Base-by-base conservation (phyloP, 768 basidiomycete genomes). In the Kwoniella dejecticola region DNA sequence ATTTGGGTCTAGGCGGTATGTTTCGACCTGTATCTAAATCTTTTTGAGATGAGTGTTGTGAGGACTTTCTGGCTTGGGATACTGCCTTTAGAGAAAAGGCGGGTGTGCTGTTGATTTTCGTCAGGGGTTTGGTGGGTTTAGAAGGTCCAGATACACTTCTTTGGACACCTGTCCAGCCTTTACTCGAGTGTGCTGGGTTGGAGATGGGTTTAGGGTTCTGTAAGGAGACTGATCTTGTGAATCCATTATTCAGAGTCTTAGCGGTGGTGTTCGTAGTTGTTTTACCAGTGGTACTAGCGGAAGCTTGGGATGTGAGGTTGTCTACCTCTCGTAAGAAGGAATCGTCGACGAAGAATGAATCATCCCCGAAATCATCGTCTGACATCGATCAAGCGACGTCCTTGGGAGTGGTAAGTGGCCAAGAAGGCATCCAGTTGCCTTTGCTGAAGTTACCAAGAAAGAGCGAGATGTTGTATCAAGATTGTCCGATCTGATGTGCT, bases 351-450 rank as follows among this genome's bases (percentile, higher is more conserved):
- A 64, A 33, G 61, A 76, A 68, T 19, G 61, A 57, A 49, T 74
- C 70, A 47, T 72, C 71, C 52, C 67, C 68, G 52, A 72, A 71
- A 45, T 68, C 67, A 62, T 67, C 66, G 60, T 77, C 76, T n/a
- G 76, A 77, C 74, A 77, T 77, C n/a, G 45, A 36, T 36, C 33
- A 36, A 36, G 33, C 33, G 33, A 36, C 15, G 54, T n/a, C 30
- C 13, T 42, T 42, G 8, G 7, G 17, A 50, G 48, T 48, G 21
- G 46, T 13, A 24, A 31, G 56, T 57, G 56, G 56, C 56, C 56
- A 57, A 48, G 44, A 40, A 26, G 46, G 33, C 15, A 36, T 7
- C 19, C 5, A 42, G 41, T 8, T 42, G 17, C 19, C 19, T 7
- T 11, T 42, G 12, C 6, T 6, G 10, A 13, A 13, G 41, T 17